Base-by-base conservation (phyloP, 345 rosid genomes). In the Mallotus nudiflorus region DNA sequence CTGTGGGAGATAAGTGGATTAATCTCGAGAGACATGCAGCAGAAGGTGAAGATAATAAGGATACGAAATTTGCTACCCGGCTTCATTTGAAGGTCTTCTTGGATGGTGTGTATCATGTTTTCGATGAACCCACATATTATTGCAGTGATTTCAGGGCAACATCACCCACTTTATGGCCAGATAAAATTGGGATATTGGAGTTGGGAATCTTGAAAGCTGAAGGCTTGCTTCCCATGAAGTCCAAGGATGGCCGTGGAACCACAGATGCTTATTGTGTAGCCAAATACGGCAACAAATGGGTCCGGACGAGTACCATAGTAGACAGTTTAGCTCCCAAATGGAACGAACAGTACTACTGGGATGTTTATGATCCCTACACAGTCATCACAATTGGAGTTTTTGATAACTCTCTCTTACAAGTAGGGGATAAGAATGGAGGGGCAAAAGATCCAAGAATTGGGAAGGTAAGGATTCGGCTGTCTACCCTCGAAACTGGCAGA, bases 91-190 rank as follows among this genome's bases (percentile, higher is more conserved):
- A 75, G 8, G 73, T 81, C 10, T 85, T 70, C 67, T 70, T 87
- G 14, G 91, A 87, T 8, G 89, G 89, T 15, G 85, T 83, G 40
- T 87, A 87, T 61, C 87, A 87, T 54, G 91, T 87, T 35, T 65
- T 87, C 11, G 87, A 85, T 15, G 91, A 85, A 65, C 75, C 89
- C 6, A 77, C 85, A 0, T 67, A 70, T 48, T 71, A 82, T 72
- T 78, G 83, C 61, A 83, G 89, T 24, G 91, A 87, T 76, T 78
- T 85, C 13, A 76, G 80, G 28, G 79, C 89, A 10, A 77, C 85
- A 0, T 81, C 87, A 0, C 80, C 68, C 35, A 70, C 46, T 60
- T 76, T 85, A 13, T 78, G 81, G 86, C 79, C 80, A 68, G 22
- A 50, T 19, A 53, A 59, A 35, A 78, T 85, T 12, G 91, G 91